Percentiles rank a stretch among this genome's conserved stretches.
Evolutionary conservation across 2,329 filamentous ascomycete genomes (phyloP).

Genomic region (Ophiostoma pallidulum): DNA sequence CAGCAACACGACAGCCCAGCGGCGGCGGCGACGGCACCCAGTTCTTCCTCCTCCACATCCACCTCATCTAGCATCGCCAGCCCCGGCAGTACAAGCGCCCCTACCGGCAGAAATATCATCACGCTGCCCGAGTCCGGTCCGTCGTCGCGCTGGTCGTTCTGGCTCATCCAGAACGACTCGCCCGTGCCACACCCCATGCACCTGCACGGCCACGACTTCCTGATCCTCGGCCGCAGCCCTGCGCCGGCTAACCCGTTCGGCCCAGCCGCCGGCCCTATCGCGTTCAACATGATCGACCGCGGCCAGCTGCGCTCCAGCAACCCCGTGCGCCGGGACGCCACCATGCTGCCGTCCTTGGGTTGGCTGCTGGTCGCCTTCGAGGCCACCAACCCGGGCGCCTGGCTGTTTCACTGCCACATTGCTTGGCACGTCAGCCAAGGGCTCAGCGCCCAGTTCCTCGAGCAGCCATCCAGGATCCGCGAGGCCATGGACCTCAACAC

Average conservation of each 20-base stretch:
- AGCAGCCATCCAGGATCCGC: slow-evolving; percentile 12
- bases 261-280: slow-evolving; percentile 14
- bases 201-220: slow-evolving; percentile 21
- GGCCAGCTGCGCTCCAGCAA: slow-evolving; percentile 25
- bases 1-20: slow-evolving; percentile 8
- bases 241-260: slow-evolving; percentile 28
- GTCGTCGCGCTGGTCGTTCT: slow-evolving; percentile 24
- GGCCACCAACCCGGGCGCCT: slow-evolving; percentile 38
- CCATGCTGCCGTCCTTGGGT: slow-evolving; percentile 31
- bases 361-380: slow-evolving; percentile 36
- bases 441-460: slow-evolving; percentile 41
- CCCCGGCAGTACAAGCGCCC: too few species aligned
- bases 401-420: slow-evolving; percentile 37
- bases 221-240: slow-evolving; percentile 19
- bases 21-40: not conserved
- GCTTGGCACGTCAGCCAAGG: slow-evolving; percentile 37
- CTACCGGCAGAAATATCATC: not conserved
- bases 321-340: slow-evolving; percentile 35
- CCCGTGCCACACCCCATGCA: slow-evolving; percentile 21
- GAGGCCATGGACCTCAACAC: slow-evolving; percentile 14
- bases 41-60: not conserved
- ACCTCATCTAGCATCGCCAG: too few species aligned
- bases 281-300: slow-evolving; percentile 24
- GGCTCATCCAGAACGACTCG: slow-evolving; percentile 24
- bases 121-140: not conserved